Percentiles rank a stretch among this genome's conserved stretches.
Evolutionary conservation across 1,139 yeast species (phyloP).

Genomic region (Geotrichum klebahnii): DNA sequence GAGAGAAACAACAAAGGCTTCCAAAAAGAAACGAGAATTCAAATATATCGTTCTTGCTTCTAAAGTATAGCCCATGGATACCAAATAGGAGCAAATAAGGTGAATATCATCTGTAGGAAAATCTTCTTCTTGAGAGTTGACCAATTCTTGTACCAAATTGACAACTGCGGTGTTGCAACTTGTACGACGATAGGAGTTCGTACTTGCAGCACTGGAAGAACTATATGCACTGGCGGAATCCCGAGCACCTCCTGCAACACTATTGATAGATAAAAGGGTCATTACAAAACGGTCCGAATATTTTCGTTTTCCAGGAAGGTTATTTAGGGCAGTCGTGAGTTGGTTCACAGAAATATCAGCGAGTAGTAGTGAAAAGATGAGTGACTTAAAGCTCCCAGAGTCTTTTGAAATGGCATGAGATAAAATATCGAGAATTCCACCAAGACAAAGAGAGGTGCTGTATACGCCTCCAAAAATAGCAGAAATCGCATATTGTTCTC

Average conservation of each 20-base stretch:
- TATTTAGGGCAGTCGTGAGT: not conserved
- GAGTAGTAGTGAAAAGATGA: slow-evolving; percentile 5
- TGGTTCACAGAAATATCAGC: slow-evolving; percentile 7
- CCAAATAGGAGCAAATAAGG: slow-evolving; percentile 14
- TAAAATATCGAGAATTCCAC: slow-evolving; percentile 15
- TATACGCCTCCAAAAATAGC: slow-evolving; percentile 19
- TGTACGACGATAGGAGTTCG: not conserved
- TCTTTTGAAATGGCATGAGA: slow-evolving; percentile 3
- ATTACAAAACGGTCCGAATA: slow-evolving; percentile 11
- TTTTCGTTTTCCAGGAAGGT: slow-evolving; percentile 5
- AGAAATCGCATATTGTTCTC: slow-evolving; percentile 17
- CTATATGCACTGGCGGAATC: not conserved
- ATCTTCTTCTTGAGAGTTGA: not conserved
- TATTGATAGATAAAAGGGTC: slow-evolving; percentile 1
- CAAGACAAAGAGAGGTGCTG: slow-evolving; percentile 13
- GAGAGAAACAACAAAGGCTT: slow-evolving; percentile 16
- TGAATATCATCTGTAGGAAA: slow-evolving; percentile 14
- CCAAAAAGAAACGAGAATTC: slow-evolving; percentile 11
- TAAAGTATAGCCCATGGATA: slow-evolving; percentile 7
- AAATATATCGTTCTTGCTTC: slow-evolving; percentile 15
- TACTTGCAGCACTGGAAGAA: not conserved
- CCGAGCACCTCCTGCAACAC: not conserved
- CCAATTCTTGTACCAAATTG: not conserved
- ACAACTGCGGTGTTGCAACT: slow-evolving; percentile 1
- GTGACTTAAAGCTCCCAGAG: slow-evolving; percentile 7